phyloP scores from a whole-genome alignment of 306 rosid genomes.

The Ammopiptanthus mongolicus region DNA sequence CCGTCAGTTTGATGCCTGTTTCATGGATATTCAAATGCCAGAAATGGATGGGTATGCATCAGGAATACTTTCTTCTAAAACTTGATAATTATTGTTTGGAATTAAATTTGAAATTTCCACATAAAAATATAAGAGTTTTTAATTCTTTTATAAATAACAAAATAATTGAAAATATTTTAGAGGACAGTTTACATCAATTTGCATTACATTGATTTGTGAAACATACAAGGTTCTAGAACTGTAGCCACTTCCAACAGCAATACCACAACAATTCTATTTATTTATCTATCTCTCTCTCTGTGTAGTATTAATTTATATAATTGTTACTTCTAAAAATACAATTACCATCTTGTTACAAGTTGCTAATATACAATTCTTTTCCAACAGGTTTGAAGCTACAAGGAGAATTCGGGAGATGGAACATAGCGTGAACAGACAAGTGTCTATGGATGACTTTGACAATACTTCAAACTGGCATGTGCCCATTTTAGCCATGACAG shows the following conservation, averaged over 20 bases:
- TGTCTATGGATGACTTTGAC: slow-evolving; percentile 20
- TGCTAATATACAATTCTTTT: not conserved
- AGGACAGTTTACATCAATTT: not conserved
- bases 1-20: slow-evolving; percentile 63
- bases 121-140: not conserved
- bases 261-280: not conserved
- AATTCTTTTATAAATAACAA: not conserved
- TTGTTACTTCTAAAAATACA: not conserved
- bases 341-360: not conserved
- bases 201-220: slow-evolving; percentile 7
- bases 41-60: slow-evolving; percentile 67
- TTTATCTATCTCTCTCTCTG: not conserved
- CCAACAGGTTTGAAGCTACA: slow-evolving; percentile 63
- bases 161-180: not conserved
- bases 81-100: not conserved
- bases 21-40: slow-evolving; percentile 85
- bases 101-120: not conserved
- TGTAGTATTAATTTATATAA: not conserved
- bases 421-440: slow-evolving; percentile 26
- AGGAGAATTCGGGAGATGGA: slow-evolving; percentile 50
- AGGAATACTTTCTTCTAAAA: not conserved
- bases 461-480: slow-evolving; percentile 40
- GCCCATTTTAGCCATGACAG: slow-evolving; percentile 79
- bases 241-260: not conserved
- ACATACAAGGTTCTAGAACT: not conserved